Percentiles rank a stretch among this genome's conserved stretches.
These are phyloP conservation scores for Mortierella sp. DNA, from an alignment of 371 early-diverging fungal genomes.

Conservation along the genomic window DNA sequence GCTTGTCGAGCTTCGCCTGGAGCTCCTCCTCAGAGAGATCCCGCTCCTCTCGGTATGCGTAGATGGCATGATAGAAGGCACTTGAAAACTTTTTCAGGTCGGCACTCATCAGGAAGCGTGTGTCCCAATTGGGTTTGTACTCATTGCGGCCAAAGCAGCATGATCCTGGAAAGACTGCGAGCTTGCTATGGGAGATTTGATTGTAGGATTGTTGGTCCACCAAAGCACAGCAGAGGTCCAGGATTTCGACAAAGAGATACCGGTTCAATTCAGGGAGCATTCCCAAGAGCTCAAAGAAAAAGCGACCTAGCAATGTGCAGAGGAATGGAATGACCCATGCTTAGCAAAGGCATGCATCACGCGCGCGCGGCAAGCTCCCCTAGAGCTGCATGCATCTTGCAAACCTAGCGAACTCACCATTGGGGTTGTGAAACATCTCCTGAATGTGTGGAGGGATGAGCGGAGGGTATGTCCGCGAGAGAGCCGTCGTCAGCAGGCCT, in stretches of 20 bases:
- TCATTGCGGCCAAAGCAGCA: constrained; percentile 51
- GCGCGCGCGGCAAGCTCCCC: not conserved
- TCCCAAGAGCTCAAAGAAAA: constrained; percentile 49
- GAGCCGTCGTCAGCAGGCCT: constrained; percentile 43
- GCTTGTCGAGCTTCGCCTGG: constrained; percentile 35
- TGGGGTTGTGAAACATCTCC: constrained; percentile 52
- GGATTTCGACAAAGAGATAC: constrained; percentile 48
- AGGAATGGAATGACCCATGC: too few relatives aligned
- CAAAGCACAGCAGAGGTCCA: constrained; percentile 45
- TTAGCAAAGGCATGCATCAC: too few relatives aligned
- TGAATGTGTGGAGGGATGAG: constrained; percentile 50
- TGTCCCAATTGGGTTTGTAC: constrained; percentile 42
- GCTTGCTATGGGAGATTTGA: constrained; percentile 47
- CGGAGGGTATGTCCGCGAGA: constrained; percentile 51
- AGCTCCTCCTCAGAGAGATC: constrained; percentile 43
- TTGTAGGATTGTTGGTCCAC: constrained; percentile 42
- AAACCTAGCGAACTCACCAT: constrained; percentile 20
- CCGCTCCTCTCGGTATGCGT: constrained; percentile 51
- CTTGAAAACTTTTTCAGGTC: constrained; percentile 36
- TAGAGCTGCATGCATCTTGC: not conserved
- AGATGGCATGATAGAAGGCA: constrained; percentile 51
- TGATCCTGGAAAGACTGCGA: constrained; percentile 45
- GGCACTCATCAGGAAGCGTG: constrained; percentile 33
- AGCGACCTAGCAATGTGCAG: constrained; percentile 26
- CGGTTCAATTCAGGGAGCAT: constrained; percentile 50